Percentiles rank a stretch among this genome's conserved stretches.
Conservation (phyloP, 345 rosid genomes). For the Citrus unshiu region DNA sequence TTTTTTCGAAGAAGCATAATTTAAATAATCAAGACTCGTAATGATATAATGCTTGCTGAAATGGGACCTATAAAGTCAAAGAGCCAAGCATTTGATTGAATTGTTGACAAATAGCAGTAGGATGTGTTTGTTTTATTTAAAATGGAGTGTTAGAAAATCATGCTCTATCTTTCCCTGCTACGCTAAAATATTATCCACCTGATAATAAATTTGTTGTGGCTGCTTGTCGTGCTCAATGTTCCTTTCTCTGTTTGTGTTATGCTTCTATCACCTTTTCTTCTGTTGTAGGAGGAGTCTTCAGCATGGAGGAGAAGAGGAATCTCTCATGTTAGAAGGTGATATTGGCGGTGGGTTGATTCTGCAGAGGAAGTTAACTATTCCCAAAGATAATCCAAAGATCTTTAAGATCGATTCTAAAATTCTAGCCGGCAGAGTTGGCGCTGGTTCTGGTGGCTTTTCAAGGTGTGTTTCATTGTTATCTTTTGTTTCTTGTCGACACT, state of each 20-base stretch:
- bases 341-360: slow-evolving; percentile 80
- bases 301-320: slow-evolving; percentile 78
- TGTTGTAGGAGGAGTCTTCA: slow-evolving; percentile 61
- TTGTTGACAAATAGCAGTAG: background rate
- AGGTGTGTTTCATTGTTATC: slow-evolving; percentile 41
- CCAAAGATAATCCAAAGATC: slow-evolving; percentile 40
- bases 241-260: background rate
- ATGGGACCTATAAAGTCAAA: background rate
- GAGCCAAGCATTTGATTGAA: background rate
- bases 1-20: background rate
- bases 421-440: slow-evolving; percentile 71
- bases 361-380: slow-evolving; percentile 47
- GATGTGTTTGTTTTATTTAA: background rate
- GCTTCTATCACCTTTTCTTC: background rate
- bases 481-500: background rate
- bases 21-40: background rate
- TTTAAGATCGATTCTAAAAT: slow-evolving; percentile 61
- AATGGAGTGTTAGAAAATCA: background rate
- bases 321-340: slow-evolving; percentile 63
- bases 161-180: background rate
- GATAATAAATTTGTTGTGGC: background rate
- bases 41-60: background rate
- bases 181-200: background rate
- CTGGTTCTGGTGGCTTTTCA: slow-evolving; percentile 94
- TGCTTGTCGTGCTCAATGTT: background rate